A percentile compares a stretch with the other conserved stretches of the same genome.
Conservation (phyloP, 345 rosid species). For the Eutrema yunnanense region DNA sequence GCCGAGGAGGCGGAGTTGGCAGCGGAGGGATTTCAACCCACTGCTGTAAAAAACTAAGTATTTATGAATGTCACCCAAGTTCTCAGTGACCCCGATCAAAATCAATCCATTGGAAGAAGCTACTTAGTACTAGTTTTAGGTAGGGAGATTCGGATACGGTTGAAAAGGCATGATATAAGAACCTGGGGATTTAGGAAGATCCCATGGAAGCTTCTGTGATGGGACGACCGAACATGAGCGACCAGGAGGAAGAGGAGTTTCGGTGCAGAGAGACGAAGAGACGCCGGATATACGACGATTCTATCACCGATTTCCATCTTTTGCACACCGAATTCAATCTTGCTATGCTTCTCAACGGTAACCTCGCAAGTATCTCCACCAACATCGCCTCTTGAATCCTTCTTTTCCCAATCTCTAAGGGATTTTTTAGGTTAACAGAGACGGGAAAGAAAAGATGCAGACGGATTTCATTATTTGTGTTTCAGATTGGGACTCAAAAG, state of each 20-base stretch:
- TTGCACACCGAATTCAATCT: conserved; percentile 1
- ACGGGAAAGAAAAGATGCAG: neutral
- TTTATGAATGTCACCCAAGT: neutral
- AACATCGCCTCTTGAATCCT: neutral
- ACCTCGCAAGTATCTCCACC: conserved; percentile 2
- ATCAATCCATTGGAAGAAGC: conserved; percentile 6
- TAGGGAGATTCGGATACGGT: neutral
- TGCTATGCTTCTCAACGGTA: neutral
- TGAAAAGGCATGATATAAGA: neutral
- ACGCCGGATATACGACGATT: neutral
- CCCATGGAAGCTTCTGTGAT: neutral
- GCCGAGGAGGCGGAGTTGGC: too few relatives aligned
- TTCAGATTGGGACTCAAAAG: neutral
- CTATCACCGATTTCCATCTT: neutral
- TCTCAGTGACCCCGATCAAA: neutral
- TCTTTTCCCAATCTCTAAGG: too few relatives aligned
- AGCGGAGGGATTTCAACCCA: conserved; percentile 10
- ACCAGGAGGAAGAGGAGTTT: conserved; percentile 7
- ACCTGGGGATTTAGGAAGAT: neutral
- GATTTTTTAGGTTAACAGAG: too few relatives aligned
- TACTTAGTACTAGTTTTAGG: neutral
- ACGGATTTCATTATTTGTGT: neutral
- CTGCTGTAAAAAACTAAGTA: neutral
- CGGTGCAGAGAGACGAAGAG: neutral
- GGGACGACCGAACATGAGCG: conserved; percentile 6